Evolutionary conservation across 352 stramenopile species (phyloP).

Genomic region (Peronosclerospora sorghi): DNA sequence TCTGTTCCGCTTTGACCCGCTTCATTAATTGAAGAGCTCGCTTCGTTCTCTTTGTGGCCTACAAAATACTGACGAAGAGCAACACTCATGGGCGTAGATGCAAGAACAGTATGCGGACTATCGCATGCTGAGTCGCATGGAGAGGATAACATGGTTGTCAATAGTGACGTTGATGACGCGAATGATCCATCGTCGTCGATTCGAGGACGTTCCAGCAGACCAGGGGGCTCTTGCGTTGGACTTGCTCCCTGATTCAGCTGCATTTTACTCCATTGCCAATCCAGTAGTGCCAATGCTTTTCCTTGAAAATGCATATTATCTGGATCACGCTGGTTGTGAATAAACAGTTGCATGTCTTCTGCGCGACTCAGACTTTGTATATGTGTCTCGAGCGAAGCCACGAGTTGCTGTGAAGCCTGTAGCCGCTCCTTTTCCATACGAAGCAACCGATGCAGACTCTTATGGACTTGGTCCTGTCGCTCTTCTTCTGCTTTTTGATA

Average conservation of each 20-base stretch:
- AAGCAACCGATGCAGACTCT: slow-evolving; percentile 56
- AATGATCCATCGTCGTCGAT: slow-evolving; percentile 9
- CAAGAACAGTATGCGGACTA: slow-evolving; percentile 39
- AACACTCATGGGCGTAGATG: slow-evolving; percentile 42
- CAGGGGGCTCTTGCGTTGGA: slow-evolving; percentile 6
- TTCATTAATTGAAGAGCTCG: slow-evolving; percentile 5
- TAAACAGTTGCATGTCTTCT: slow-evolving; percentile 76
- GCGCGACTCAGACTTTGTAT: slow-evolving; percentile 50
- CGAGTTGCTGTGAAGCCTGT: slow-evolving; percentile 47
- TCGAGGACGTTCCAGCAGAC: slow-evolving; percentile 18
- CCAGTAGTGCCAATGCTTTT: slow-evolving; percentile 71
- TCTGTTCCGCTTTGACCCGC: slow-evolving; percentile 1
- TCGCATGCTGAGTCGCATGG: slow-evolving; percentile 5
- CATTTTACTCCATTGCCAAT: slow-evolving; percentile 75
- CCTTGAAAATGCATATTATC: slow-evolving; percentile 85
- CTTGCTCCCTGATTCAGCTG: slow-evolving; percentile 16
- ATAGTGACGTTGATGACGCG: slow-evolving; percentile 12
- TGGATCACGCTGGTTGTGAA: slow-evolving; percentile 72
- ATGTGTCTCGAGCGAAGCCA: slow-evolving; percentile 44
- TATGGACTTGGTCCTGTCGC: slow-evolving; percentile 60
- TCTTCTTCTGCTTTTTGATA: slow-evolving; percentile 82
- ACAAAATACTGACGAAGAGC: slow-evolving; percentile 44
- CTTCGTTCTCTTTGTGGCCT: slow-evolving; percentile 12
- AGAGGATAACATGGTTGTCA: slow-evolving; percentile 9
- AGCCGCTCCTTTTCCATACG: slow-evolving; percentile 70